These are phyloP conservation scores for Microbotryum lychnidis-dioicae DNA, from an alignment of 1,284 basidiomycete genomes.

Conservation along the genomic window DNA sequence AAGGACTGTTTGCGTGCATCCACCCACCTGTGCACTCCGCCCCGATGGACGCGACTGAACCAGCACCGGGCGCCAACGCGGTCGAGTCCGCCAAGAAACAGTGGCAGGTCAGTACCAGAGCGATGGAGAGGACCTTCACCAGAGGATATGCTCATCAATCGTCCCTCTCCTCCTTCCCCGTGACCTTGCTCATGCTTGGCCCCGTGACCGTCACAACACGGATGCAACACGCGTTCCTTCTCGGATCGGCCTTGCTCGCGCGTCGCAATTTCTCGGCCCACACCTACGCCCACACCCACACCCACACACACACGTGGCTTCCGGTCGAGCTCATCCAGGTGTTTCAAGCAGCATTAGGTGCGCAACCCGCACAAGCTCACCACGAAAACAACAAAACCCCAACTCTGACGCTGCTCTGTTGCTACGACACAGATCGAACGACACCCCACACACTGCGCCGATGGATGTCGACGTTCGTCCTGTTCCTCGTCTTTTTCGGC, in stretches of 20 bases:
- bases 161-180: background rate
- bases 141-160: too few species aligned
- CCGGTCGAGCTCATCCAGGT: background rate
- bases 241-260: background rate
- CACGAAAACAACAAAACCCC: background rate
- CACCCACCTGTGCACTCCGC: background rate
- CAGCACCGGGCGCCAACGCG: constrained; percentile 3
- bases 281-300: too few species aligned
- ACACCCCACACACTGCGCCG: constrained; percentile 82
- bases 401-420: background rate
- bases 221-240: background rate
- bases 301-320: background rate
- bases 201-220: too few species aligned
- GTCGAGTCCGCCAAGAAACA: constrained; percentile 10
- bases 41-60: constrained; percentile 16
- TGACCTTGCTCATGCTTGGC: too few species aligned
- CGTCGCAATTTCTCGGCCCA: background rate
- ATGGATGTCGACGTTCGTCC: constrained; percentile 70
- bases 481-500: constrained; percentile 72
- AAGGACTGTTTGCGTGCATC: background rate
- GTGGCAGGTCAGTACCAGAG: constrained; percentile 2
- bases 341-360: constrained; percentile 12
- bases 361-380: background rate
- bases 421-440: constrained; percentile 56
- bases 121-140: too few species aligned